Base-by-base conservation (phyloP, 2,329 filamentous ascomycete species). In the Alternaria sp. region DNA sequence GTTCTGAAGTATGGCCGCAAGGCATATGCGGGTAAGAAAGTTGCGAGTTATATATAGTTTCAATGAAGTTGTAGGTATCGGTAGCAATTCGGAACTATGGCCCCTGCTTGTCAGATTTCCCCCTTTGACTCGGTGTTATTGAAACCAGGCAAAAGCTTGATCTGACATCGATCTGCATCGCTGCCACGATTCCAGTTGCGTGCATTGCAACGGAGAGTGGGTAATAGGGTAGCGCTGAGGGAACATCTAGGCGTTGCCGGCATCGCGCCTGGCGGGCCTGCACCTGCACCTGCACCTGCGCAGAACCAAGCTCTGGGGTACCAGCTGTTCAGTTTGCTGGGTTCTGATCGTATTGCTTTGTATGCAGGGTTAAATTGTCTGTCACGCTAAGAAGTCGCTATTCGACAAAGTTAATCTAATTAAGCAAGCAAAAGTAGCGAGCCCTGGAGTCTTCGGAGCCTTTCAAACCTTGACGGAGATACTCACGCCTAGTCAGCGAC, bases 151-250 rank as follows among this genome's bases (percentile, higher is more conserved):
- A 9, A 51, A 56, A 56, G 53, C 46, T 56, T 51, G 17, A 56
- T 37, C n/a, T 21, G 23, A 37, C 53, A 51, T 42, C 23, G 53
- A 51, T 44, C 45, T 17, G 9, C 46, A 29, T 34, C 24, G 44
- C 44, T 11, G 24, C 31, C 3, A 48, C 29, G 8, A 34, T 34
- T 5, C 44, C 21, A 36, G 28, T 33, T 28, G 26, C 28, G 7
- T 39, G 28, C 28, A 50, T 55, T 33, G 28, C 21, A 50, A 41
- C 28, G 52, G 44, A 55, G 52, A 41, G 45, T 28, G 31, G 44
- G 29, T 24, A 46, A 29, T 36, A 31, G 44, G 44, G 44, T 48
- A 48, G 29, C 8, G 44, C 44, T 48, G 44, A 48, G 29, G 44
- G 44, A 48, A 48, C 44, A 34, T 31, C 44, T 34, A 46, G 17